phyloP scores from a whole-genome alignment of 2,329 filamentous ascomycete genomes.

The Colletotrichum karsti region DNA sequence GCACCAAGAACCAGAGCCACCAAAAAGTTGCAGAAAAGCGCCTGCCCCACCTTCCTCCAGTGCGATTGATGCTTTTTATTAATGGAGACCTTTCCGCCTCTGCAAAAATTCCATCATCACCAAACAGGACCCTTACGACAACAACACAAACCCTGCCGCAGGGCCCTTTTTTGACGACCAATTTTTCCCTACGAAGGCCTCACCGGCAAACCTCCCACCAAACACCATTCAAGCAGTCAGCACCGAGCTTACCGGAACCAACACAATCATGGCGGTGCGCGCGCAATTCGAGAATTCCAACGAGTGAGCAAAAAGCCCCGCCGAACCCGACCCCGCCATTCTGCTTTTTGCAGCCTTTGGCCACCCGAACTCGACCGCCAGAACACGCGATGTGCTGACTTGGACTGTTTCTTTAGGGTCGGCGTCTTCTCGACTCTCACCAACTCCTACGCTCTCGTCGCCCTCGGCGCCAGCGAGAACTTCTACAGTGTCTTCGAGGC shows the following conservation, averaged over 20 bases:
- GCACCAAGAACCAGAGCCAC: not conserved
- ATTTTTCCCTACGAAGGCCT: not conserved
- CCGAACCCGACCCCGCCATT: constrained; percentile 33
- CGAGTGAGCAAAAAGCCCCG: constrained; percentile 67
- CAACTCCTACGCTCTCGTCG: constrained; percentile 95
- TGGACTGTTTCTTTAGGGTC: constrained; percentile 68
- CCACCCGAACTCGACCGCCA: not conserved
- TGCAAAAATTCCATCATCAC: constrained; percentile 30
- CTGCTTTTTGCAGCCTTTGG: constrained; percentile 1
- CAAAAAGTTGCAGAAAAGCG: not conserved
- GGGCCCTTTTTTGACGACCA: not conserved
- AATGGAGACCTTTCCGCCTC: constrained; percentile 24
- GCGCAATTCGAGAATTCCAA: constrained; percentile 90
- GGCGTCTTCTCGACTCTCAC: constrained; percentile 97
- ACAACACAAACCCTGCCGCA: not conserved
- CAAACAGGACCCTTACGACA: constrained; percentile 9
- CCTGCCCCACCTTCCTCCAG: constrained; percentile 10
- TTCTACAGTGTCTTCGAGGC: constrained; percentile 99
- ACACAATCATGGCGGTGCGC: constrained; percentile 68
- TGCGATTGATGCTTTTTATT: constrained; percentile 28
- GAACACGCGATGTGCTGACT: constrained; percentile 31
- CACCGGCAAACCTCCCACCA: not conserved
- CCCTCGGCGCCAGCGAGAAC: constrained; percentile 95
- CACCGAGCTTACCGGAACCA: constrained; percentile 2
- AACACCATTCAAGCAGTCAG: not conserved